These are phyloP conservation scores for Brassica balearica DNA, from an alignment of 441 rosid species.

Conservation along the genomic window DNA sequence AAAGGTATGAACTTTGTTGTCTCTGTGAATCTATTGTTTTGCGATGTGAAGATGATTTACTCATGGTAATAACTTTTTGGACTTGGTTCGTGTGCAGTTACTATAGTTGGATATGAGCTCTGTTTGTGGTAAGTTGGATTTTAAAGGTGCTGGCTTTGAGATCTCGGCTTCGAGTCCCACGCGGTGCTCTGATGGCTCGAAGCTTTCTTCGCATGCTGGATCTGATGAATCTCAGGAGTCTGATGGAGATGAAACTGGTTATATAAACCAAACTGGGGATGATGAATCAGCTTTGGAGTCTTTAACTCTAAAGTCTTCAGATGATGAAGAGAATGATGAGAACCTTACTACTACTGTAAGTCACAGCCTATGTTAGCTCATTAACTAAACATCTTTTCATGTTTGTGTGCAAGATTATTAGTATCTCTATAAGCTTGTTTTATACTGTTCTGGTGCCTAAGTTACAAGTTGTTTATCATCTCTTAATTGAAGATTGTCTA, in stretches of 20 bases:
- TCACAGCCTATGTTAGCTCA: constrained; percentile 41
- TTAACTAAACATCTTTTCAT: background rate
- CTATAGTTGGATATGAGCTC: constrained; percentile 45
- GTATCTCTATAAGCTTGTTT: background rate
- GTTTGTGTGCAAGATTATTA: background rate
- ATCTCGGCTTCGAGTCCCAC: constrained; percentile 33
- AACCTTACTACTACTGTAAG: constrained; percentile 44
- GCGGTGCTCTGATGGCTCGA: constrained; percentile 19
- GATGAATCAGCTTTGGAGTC: constrained; percentile 38
- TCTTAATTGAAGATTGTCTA: background rate
- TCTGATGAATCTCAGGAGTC: constrained; percentile 48
- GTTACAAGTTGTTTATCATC: background rate
- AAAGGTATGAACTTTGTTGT: constrained; percentile 22
- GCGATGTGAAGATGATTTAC: constrained; percentile 1
- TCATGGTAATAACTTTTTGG: background rate
- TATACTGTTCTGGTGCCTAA: background rate
- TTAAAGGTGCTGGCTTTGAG: constrained; percentile 45
- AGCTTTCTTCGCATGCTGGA: constrained; percentile 31
- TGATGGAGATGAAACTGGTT: constrained; percentile 50
- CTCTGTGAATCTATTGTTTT: background rate
- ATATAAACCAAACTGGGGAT: constrained; percentile 39
- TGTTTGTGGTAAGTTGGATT: constrained; percentile 38
- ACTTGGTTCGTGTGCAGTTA: constrained; percentile 39
- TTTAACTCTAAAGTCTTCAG: constrained; percentile 34
- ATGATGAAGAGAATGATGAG: constrained; percentile 45